phyloP scores from a whole-genome alignment of 192 early-diverging fungal genomes.

The Gaertneriomyces semiglobifer region DNA sequence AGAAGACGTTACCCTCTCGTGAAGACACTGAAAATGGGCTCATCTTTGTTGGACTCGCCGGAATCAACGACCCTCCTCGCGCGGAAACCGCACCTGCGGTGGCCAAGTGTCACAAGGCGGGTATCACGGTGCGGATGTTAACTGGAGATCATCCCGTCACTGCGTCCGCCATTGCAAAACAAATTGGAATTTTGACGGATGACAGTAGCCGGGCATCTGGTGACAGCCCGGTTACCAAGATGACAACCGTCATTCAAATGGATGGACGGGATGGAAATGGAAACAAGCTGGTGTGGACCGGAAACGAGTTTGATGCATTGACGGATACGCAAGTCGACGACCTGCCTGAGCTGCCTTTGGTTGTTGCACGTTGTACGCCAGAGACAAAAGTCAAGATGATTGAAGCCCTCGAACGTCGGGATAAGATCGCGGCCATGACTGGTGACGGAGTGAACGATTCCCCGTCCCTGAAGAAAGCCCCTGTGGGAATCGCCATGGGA shows the following conservation, averaged over 20 bases:
- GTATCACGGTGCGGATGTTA: slow-evolving; percentile 78
- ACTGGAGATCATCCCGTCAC: slow-evolving; percentile 79
- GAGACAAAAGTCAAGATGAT: slow-evolving; percentile 43
- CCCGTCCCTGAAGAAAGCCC: slow-evolving; percentile 80
- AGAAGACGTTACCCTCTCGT: slow-evolving; percentile 33
- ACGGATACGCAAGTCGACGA: slow-evolving; percentile 33
- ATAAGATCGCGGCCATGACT: slow-evolving; percentile 70
- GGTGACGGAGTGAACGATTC: slow-evolving; percentile 87
- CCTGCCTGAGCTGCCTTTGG: slow-evolving; percentile 38
- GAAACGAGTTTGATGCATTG: slow-evolving; percentile 36
- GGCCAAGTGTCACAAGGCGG: slow-evolving; percentile 66
- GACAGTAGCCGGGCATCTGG: not conserved
- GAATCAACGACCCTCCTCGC: slow-evolving; percentile 81
- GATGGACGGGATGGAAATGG: not conserved
- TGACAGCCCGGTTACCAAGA: not conserved
- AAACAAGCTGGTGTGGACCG: slow-evolving; percentile 14
- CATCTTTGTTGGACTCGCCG: slow-evolving; percentile 76
- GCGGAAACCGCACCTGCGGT: slow-evolving; percentile 66
- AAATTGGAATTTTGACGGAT: slow-evolving; percentile 69
- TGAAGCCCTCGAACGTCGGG: slow-evolving; percentile 38
- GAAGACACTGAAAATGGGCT: slow-evolving; percentile 33
- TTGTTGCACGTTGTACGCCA: slow-evolving; percentile 44
- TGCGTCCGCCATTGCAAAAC: slow-evolving; percentile 70
- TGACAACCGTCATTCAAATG: not conserved
- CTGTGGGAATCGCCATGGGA: slow-evolving; percentile 88